These are phyloP conservation scores for Sisymbrium altissimum DNA, from an alignment of 345 rosid genomes.

Conservation along the genomic window DNA sequence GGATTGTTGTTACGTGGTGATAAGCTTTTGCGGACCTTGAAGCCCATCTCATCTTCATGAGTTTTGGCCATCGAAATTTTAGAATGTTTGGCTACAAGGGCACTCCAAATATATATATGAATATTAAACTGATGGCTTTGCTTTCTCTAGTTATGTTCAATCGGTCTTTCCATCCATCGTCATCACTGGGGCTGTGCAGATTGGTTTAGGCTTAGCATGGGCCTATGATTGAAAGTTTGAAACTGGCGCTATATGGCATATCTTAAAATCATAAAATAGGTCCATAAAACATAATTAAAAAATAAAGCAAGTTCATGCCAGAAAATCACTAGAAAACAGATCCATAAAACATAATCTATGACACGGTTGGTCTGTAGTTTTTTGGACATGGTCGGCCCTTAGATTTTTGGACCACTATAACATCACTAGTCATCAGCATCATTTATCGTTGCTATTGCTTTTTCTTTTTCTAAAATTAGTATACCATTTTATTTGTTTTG, in stretches of 20 bases:
- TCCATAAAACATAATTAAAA: not conserved
- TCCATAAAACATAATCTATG: not conserved
- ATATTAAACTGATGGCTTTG: not conserved
- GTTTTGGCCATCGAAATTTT: not conserved
- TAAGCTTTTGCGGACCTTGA: not conserved
- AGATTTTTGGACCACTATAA: not conserved
- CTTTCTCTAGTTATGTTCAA: not conserved
- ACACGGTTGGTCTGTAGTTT: not conserved
- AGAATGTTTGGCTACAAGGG: not conserved
- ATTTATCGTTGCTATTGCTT: not conserved
- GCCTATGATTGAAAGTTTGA: not conserved
- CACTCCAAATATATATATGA: not conserved
- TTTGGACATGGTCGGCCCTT: not conserved
- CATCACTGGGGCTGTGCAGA: not conserved
- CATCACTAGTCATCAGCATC: not conserved
- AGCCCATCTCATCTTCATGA: not conserved
- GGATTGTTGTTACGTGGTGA: not conserved
- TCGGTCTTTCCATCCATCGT: not conserved
- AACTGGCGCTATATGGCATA: not conserved
- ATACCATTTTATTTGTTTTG: not conserved
- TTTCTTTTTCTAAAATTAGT: not conserved
- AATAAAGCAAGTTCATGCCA: too few relatives aligned
- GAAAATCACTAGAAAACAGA: not conserved
- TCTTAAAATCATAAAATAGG: not conserved
- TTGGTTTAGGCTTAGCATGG: not conserved